Percentiles rank a stretch among this genome's conserved stretches.
Evolutionary conservation across 2,329 filamentous ascomycete species (phyloP).

Genomic region (Cladobotryum protrusum): DNA sequence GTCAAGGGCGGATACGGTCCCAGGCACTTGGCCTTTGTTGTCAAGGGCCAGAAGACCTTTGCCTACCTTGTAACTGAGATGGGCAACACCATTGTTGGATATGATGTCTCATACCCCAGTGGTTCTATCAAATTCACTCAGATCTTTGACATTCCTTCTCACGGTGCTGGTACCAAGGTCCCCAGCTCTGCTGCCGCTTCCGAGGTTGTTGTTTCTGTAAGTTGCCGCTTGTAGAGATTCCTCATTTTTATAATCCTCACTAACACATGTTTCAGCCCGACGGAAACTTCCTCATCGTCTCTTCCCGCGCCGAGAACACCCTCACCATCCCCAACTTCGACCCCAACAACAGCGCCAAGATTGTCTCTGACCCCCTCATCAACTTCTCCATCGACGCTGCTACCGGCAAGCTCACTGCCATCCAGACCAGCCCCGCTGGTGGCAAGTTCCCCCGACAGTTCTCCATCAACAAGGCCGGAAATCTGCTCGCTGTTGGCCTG

Average conservation of each 20-base stretch:
- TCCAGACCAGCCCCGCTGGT: conserved; percentile 56
- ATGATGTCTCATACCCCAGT: conserved; percentile 46
- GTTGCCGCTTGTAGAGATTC: conserved; percentile 18
- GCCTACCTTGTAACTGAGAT: conserved; percentile 60
- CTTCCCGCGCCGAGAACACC: conserved; percentile 57
- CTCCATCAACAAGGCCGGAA: conserved; percentile 57
- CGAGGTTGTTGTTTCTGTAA: conserved; percentile 54
- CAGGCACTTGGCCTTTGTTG: conserved; percentile 56
- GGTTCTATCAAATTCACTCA: conserved; percentile 38
- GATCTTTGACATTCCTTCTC: conserved; percentile 42
- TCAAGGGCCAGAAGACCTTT: conserved; percentile 39
- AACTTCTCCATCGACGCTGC: conserved; percentile 50
- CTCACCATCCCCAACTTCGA: conserved; percentile 44
- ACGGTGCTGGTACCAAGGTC: conserved; percentile 37
- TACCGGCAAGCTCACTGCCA: conserved; percentile 49
- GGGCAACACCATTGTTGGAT: conserved; percentile 50
- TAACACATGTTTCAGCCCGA: conserved; percentile 39
- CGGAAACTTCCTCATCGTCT: conserved; percentile 57
- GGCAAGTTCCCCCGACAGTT: conserved; percentile 63
- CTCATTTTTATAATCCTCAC: neutral
- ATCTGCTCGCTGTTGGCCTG: conserved; percentile 58
- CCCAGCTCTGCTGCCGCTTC: conserved; percentile 41
- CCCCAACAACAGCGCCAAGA: conserved; percentile 33
- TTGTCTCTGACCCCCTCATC: conserved; percentile 58
- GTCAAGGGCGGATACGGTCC: conserved; percentile 53